Base-by-base conservation (phyloP, 108 stramenopile species). In the Pseudonitzschia multiseries region DNA sequence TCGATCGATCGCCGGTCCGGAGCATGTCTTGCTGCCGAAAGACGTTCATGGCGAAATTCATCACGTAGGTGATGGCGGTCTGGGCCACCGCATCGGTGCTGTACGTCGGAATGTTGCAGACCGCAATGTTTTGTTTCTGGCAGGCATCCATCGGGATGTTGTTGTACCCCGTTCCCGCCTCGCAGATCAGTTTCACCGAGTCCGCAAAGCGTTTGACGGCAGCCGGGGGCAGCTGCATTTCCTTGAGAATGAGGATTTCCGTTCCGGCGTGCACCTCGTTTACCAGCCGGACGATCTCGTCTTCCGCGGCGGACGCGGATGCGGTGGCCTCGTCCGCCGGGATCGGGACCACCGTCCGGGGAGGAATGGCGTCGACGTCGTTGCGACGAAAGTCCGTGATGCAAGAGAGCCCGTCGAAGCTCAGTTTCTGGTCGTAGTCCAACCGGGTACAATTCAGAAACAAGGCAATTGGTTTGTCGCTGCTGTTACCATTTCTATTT, bases 151-250 rank as follows among this genome's bases (percentile, higher is more conserved):
- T 77, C 8, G 92, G 91, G n/a, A 90, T 77, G 68, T 96, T 96
- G 79, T 96, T 96, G 84, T 91, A 96, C 46, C 95, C 95, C 4
- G 95, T 96, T 8, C 95, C 95, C 0, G 92, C 89, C 76, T 96
- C 95, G 68, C 89, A 90, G 29, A 96, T 57, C 4, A 93, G 71
- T 74, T 84, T 90, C 26, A 96, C 88, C 4, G 81, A 72, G 17
- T 76, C 21, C 15, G 89, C 84, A 72, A 96, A 92, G 27, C 74
- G 51, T 44, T 79, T 70, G 43, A 93, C 21, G 5, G 80, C 81
- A 15, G 56, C 46, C 0, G 44, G 20, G 4, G 91, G 88, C 4
- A 96, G 68, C 56, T 75, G 59, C 89, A 93, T 92, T 81, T 96
- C 95, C 68, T 93, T 96, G 48, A 88, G 84, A 51, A 96, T 87